phyloP scores from a whole-genome alignment of 148 eudicot genomes.

The Heliamphora exappendiculata region DNA sequence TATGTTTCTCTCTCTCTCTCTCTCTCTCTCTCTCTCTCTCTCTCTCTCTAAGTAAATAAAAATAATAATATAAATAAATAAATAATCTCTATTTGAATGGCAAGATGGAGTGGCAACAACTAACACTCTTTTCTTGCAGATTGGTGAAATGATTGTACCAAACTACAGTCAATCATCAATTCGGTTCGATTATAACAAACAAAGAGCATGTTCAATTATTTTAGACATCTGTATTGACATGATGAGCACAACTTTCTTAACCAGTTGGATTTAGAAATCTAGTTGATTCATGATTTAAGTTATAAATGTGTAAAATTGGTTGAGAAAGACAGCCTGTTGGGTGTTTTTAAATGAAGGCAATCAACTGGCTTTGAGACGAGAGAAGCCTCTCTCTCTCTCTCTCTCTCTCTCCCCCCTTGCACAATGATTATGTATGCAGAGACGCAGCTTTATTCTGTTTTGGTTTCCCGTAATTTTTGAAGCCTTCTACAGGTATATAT shows the following conservation, averaged over 20 bases:
- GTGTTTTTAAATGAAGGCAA: neutral
- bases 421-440: neutral
- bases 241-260: neutral
- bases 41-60: too few relatives aligned
- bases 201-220: too few relatives aligned
- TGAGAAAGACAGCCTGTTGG: neutral
- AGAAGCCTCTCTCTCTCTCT: neutral
- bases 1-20: too few relatives aligned
- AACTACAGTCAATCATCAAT: too few relatives aligned
- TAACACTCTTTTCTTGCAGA: too few relatives aligned
- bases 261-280: neutral
- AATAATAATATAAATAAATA: too few relatives aligned
- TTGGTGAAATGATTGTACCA: too few relatives aligned
- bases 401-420: too few relatives aligned
- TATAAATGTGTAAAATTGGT: neutral
- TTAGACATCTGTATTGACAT: neutral
- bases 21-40: too few relatives aligned
- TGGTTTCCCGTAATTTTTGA: neutral
- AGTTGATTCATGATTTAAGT: neutral
- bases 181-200: too few relatives aligned
- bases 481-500: slow-evolving; percentile 60
- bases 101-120: too few relatives aligned
- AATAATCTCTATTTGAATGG: too few relatives aligned
- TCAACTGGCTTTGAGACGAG: neutral
- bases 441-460: neutral